Evolutionary conservation across 306 rosid genomes (phyloP), one percentile per base, ranked within the genome.

Genomic region (Purshia tridentata): DNA sequence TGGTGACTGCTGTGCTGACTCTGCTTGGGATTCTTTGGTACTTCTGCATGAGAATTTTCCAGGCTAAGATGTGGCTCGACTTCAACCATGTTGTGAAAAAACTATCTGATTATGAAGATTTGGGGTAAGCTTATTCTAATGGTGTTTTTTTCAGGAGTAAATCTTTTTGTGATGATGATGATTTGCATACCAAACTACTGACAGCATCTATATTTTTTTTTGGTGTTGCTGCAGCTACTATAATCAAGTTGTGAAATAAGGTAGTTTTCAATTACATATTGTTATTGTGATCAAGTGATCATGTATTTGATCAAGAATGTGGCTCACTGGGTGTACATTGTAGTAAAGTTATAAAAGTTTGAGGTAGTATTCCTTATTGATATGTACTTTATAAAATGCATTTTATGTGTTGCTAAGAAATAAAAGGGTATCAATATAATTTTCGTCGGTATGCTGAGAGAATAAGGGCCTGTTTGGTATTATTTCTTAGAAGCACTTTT

Each of bases 1-100:
- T 90, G 80, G 80, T 88, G 5, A 76, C 82, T 78, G 85, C 66
- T 48, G 3, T 83, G 6, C 86, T 90, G 82, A 84, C 88, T 0
- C 50, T 65, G 1, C 67, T 55, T 23, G 96, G 91, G 61, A 70
- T 86, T 35, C 69, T 65, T 0, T 83, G 76, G 66, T 88, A 84
- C 72, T 83, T 73, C 47, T 16, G 82, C 22, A 40, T 86, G 75
- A 83, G 56, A 51, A 6, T 81, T 0, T 84, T 84, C 59, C 89
- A 64, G 78, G 3, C 60, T 1, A 80, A 54, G 65, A 71, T 66
- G 56, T 59, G 75, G 78, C 45, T 79, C 12, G 55, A 52, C 15
- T 72, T 65, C 73, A 72, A 48, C 73, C 40, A 57, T 51, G 69
- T 40, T 12, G 37, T 23, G 53, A 58, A 16, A 29, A 77, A 37